Evolutionary conservation across 2,329 filamentous ascomycete species (phyloP), one percentile per base, ranked within the genome.

Genomic region (Fusarium mexicanum): DNA sequence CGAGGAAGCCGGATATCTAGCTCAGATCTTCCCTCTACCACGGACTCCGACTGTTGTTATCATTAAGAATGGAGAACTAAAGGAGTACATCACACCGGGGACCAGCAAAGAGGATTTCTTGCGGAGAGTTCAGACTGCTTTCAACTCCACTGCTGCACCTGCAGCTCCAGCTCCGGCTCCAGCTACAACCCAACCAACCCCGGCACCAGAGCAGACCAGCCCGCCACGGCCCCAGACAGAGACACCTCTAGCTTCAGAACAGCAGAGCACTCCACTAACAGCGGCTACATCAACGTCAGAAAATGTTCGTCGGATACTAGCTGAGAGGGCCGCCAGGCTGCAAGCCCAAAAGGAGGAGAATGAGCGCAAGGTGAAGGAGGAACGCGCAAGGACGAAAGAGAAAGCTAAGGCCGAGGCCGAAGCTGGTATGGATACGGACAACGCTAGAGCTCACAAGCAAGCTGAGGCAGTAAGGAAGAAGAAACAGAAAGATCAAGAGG

Each of bases 1-100:
- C 5, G 89, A 93, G 74, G 95, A 98, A 84, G 94, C 94, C 16
- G 91, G 89, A 11, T 97, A 94, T 78, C 86, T 98, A 20, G 89
- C 91, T 16, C 93, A 94, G 51, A 93, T 98, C 78, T 97, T 94
- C 77, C 93, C 94, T 0, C 85, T 98, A n/a, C 88, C 90, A 3
- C 90, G 90, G 74, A 90, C 91, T n/a, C 95, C 96, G 0, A 93
- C 93, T 4, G 83, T 98, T 14, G 88, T 98, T 22, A 86, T 97
- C 26, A 95, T 98, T 76, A 90, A 91, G 79, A 93, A 94, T 82
- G 94, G 93, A 14, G 89, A 93, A 71, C 84, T 97, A 20, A 91
- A 92, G 78, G 92, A 96, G 80, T 95, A 95, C 80, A 87, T 97
- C 16, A 86, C 90, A 43, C 85, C 90, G 2, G 92, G 91, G 14